phyloP scores from a whole-genome alignment of 2,329 filamentous ascomycete species.

The Neofusicoccum sp. region DNA sequence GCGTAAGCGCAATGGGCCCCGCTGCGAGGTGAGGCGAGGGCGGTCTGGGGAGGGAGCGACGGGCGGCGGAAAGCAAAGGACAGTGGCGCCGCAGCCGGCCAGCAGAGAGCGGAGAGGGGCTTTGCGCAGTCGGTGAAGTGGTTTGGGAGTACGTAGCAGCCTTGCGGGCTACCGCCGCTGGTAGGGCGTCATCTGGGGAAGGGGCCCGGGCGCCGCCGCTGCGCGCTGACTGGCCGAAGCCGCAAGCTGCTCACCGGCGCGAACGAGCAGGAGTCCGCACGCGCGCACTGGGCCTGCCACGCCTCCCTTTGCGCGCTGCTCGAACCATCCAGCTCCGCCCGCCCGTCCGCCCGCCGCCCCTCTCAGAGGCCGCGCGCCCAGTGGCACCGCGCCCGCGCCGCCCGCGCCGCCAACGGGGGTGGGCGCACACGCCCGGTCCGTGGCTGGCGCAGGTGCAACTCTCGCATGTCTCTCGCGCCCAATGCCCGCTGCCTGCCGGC shows the following conservation, averaged over 20 bases:
- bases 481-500: background rate
- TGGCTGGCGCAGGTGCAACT: background rate
- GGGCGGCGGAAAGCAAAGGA: conserved; percentile 3
- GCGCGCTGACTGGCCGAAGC: conserved; percentile 1
- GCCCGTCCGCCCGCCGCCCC: background rate
- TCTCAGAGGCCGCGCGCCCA: background rate
- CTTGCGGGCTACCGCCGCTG: background rate
- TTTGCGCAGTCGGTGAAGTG: conserved; percentile 14
- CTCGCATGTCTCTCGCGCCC: background rate
- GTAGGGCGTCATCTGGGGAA: conserved; percentile 1
- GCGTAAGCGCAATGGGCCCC: conserved; percentile 18
- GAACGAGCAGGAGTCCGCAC: background rate
- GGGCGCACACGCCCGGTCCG: background rate
- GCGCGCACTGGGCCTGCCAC: too few species aligned
- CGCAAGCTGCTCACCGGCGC: conserved; percentile 11
- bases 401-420: conserved; percentile 9
- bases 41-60: conserved; percentile 10
- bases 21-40: conserved; percentile 13
- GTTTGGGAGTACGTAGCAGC: conserved; percentile 8
- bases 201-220: background rate
- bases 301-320: background rate
- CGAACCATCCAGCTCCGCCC: background rate
- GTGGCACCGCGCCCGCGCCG: background rate
- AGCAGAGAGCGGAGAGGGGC: conserved; percentile 10
- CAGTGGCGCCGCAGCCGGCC: conserved; percentile 6